Percentiles rank a stretch among this genome's conserved stretches.
phyloP scores from a whole-genome alignment of 2,329 filamentous ascomycete species.

The Aspergillus brasiliensis region DNA sequence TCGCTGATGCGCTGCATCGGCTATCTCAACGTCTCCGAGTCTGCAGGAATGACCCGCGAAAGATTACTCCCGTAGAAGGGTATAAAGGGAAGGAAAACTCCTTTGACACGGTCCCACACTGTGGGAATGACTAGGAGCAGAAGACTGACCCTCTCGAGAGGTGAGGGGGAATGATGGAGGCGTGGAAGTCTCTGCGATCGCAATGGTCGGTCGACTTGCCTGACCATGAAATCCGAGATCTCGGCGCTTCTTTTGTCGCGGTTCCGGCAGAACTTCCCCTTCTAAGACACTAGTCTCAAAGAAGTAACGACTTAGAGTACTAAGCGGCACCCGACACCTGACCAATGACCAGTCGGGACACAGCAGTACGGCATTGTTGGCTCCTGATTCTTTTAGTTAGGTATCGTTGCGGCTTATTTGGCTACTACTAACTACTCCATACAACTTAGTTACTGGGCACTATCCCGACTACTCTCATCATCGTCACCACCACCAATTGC shows the following conservation, averaged over 20 bases:
- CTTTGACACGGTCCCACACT: background rate
- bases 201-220: constrained; percentile 8
- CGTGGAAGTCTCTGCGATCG: constrained; percentile 24
- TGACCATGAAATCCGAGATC: constrained; percentile 15
- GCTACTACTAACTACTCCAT: background rate
- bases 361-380: background rate
- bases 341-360: background rate
- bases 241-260: constrained; percentile 29
- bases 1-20: constrained; percentile 20
- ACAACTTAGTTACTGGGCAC: background rate
- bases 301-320: no score
- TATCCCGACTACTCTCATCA: background rate
- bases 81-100: background rate
- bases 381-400: no score
- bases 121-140: background rate
- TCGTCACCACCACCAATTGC: background rate
- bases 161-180: constrained; percentile 6
- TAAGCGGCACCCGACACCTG: constrained; percentile 11
- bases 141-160: constrained; percentile 8
- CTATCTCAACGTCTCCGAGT: constrained; percentile 10
- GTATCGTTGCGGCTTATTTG: constrained; percentile 6
- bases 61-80: background rate
- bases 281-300: no score
- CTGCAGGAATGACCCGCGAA: background rate
- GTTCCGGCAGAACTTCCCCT: constrained; percentile 20